phyloP scores from a whole-genome alignment of 192 early-diverging fungal species.

The Dimargaris cristalligena region DNA sequence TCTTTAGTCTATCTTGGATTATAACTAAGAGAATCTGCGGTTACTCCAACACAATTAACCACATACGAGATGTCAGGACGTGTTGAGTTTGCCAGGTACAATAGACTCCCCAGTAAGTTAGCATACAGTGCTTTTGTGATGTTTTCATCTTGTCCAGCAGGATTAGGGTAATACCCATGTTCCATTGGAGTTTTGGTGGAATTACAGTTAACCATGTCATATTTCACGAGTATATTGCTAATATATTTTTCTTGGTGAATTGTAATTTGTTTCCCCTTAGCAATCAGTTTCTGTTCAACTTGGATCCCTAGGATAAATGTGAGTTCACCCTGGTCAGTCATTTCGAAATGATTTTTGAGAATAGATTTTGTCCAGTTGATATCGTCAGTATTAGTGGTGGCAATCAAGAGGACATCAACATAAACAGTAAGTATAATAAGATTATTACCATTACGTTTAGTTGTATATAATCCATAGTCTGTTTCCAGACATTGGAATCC shows the following conservation, averaged over 20 bases:
- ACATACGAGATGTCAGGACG: too few relatives aligned
- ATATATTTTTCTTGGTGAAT: neutral
- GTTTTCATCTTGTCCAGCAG: neutral
- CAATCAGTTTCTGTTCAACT: slow-evolving; percentile 2
- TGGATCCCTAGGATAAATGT: neutral
- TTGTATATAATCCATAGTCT: slow-evolving; percentile 5
- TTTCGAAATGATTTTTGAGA: neutral
- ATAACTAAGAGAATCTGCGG: too few relatives aligned
- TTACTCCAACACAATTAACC: too few relatives aligned
- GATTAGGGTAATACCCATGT: slow-evolving; percentile 25
- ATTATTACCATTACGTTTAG: neutral
- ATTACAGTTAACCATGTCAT: neutral
- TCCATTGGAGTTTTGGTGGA: slow-evolving; percentile 20
- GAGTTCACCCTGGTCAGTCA: slow-evolving; percentile 4
- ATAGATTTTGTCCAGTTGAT: neutral
- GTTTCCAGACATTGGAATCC: neutral
- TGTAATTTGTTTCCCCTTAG: neutral
- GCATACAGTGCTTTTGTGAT: neutral
- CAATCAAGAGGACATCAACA: slow-evolving; percentile 9
- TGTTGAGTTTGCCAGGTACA: too few relatives aligned
- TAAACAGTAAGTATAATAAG: neutral
- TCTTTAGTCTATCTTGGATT: too few relatives aligned
- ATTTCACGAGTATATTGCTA: neutral
- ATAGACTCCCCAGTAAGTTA: neutral
- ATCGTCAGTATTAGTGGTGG: neutral